Evolutionary conservation across 768 basidiomycete genomes (phyloP), one percentile per base, ranked within the genome.

Genomic region (Sporobolomyces roseus): DNA sequence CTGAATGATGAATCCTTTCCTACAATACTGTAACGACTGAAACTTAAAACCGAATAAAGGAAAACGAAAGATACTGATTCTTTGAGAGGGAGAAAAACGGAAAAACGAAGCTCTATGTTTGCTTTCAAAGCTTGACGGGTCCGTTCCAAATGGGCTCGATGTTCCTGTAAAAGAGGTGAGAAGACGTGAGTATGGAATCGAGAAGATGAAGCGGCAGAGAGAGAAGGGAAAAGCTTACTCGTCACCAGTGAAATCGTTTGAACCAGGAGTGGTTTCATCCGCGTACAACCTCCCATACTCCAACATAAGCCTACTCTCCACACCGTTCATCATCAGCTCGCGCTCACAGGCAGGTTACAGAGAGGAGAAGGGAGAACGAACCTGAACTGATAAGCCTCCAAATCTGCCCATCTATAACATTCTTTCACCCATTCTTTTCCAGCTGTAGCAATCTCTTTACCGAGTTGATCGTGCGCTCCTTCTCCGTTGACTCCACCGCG

Each of bases 371-470:
- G 38, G 9, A 36, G 23, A 45, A 49, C 70, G 21, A 32, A 71
- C 73, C 73, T 54, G 69, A 63, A 75, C 51, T 73, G 72, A 36
- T 75, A 75, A 3, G 74, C 72, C 55, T 75, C 72, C 23, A 75
- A 56, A 38, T 75, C 74, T 23, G 66, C 66, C 74, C 72, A 73
- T 2, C 74, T 54, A 61, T 68, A 72, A 53, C 66, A 68, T 21
- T 69, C 30, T 27, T 58, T 61, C 30, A 70, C 75, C 73, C 73
- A 75, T 48, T 70, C 63, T 55, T 74, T 74, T 13, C 75, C 75
- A 7, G 66, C 71, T 29, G 38, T 0, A 1, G 73, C 75, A 23
- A 75, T 75, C 56, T 72, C 65, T 59, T 66, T 66, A 2, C 65
- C 75, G 19, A 72, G 73, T 5, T 68, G 70, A 52, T 75, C 75